These are phyloP conservation scores for Mrakia frigida DNA, from an alignment of 768 basidiomycete species.

Conservation along the genomic window DNA sequence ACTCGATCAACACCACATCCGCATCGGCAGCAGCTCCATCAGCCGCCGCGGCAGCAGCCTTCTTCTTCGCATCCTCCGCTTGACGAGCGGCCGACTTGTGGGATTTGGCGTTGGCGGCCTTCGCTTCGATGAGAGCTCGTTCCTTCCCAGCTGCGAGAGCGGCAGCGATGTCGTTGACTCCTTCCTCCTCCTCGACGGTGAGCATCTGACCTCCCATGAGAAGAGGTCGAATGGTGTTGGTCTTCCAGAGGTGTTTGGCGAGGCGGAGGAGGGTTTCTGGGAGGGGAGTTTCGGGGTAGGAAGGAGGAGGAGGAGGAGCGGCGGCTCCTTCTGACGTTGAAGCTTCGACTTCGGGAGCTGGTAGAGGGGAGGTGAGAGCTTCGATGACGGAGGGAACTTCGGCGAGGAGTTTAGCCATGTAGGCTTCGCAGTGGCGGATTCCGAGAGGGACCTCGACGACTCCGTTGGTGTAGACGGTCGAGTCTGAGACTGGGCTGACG, in stretches of 20 bases:
- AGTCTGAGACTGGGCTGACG: slow-evolving; percentile 71
- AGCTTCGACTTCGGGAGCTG: not conserved
- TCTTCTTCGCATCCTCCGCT: slow-evolving; percentile 58
- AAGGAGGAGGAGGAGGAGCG: not conserved
- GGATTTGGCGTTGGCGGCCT: slow-evolving; percentile 36
- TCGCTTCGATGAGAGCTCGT: slow-evolving; percentile 77
- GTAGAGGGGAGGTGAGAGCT: not conserved
- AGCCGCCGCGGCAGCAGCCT: slow-evolving; percentile 44
- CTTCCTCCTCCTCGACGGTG: slow-evolving; percentile 61
- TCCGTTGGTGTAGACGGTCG: slow-evolving; percentile 56
- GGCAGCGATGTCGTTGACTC: slow-evolving; percentile 82
- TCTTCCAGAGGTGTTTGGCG: slow-evolving; percentile 35
- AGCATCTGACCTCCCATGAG: slow-evolving; percentile 37
- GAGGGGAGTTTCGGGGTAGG: slow-evolving; percentile 40
- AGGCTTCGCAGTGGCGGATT: slow-evolving; percentile 63
- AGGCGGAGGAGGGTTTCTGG: slow-evolving; percentile 52
- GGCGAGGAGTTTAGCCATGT: slow-evolving; percentile 63
- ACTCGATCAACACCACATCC: slow-evolving; percentile 30
- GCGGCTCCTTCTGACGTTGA: not conserved
- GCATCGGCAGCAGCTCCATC: slow-evolving; percentile 31
- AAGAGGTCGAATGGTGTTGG: slow-evolving; percentile 33
- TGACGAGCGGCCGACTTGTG: slow-evolving; percentile 29
- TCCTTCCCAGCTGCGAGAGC: slow-evolving; percentile 87
- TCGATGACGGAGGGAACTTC: not conserved
- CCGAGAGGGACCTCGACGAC: slow-evolving; percentile 61